A percentile compares a stretch with the other conserved stretches of the same genome.
Conservation (phyloP, 352 stramenopile species). For the Globisporangium splendens region DNA sequence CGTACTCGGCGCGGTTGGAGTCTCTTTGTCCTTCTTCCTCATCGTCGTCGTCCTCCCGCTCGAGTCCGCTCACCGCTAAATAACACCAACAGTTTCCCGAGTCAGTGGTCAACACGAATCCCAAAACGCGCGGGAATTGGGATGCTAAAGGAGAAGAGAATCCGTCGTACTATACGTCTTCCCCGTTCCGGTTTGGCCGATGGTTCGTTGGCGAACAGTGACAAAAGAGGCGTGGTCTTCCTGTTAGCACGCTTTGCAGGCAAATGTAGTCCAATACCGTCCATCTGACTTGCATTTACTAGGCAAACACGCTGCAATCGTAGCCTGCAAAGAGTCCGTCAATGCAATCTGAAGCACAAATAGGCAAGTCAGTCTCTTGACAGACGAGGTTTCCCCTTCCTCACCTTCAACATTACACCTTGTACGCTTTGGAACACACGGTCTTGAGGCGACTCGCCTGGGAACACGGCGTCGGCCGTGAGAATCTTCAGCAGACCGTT, state of each 20-base stretch:
- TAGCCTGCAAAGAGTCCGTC: conserved; percentile 56
- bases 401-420: conserved; percentile 20
- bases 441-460: conserved; percentile 29
- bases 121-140: too few relatives aligned
- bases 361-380: not conserved
- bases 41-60: conserved; percentile 18
- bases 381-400: too few relatives aligned
- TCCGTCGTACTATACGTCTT: conserved; percentile 58
- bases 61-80: conserved; percentile 63
- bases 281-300: conserved; percentile 27
- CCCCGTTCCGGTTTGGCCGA: conserved; percentile 62
- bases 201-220: conserved; percentile 15
- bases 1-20: conserved; percentile 25
- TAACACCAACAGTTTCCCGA: not conserved
- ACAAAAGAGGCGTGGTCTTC: not conserved
- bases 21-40: conserved; percentile 8
- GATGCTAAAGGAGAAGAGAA: too few relatives aligned
- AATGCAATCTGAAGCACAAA: conserved; percentile 39
- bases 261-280: too few relatives aligned
- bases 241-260: not conserved
- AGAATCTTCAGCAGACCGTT: conserved; percentile 60
- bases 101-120: not conserved
- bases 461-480: conserved; percentile 49
- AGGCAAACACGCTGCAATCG: conserved; percentile 71
- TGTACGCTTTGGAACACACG: conserved; percentile 50